Evolutionary conservation across 768 basidiomycete genomes (phyloP), one percentile per base, ranked within the genome.

Genomic region (Russula ochroleuca): DNA sequence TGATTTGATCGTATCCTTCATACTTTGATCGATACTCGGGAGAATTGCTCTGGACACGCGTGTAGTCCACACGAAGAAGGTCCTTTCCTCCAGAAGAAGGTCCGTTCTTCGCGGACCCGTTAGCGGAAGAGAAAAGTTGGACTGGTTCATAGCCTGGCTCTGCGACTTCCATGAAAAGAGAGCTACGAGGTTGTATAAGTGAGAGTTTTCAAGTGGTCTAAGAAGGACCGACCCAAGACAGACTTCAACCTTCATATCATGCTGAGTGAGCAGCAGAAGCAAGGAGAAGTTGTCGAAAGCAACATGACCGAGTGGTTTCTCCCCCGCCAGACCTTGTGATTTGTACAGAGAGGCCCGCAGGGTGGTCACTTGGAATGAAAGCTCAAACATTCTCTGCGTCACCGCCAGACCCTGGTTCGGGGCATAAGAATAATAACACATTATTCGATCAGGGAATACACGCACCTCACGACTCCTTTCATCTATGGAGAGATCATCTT

Each of bases 1-100:
- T 84, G 63, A 78, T 89, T 74, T 97, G 95, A 69, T 96, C 90
- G 52, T 94, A 85, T 25, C 89, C 87, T 65, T 94, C 92, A 74
- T 90, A 88, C 5, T 84, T 75, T 1, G 85, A 83, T 67, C 81
- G 74, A 74, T 89, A 98, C 69, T 96, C 91, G 0, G 97, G 94
- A 5, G 94, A 95, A 31, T 84, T 80, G 69, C 82, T 84, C 72
- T 98, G 90, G 1, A 88, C 90, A 47, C 90, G 85, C 31, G 78
- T 76, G 71, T 98, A 99, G 13, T 82, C 79, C 51, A 99, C 82
- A 21, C 78, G 83, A 47, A 99, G 79, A 19, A 99, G 83, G 65
- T 94, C 87, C 59, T 80, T 76, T 67, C 81, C 79, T 48, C 77
- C 75, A 17, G 83, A 47, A 98, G 79, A 19, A 98, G 35, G 35